These are phyloP conservation scores for Boletus pseudo-olivaceus DNA, from an alignment of 768 basidiomycete genomes.

Conservation along the genomic window DNA sequence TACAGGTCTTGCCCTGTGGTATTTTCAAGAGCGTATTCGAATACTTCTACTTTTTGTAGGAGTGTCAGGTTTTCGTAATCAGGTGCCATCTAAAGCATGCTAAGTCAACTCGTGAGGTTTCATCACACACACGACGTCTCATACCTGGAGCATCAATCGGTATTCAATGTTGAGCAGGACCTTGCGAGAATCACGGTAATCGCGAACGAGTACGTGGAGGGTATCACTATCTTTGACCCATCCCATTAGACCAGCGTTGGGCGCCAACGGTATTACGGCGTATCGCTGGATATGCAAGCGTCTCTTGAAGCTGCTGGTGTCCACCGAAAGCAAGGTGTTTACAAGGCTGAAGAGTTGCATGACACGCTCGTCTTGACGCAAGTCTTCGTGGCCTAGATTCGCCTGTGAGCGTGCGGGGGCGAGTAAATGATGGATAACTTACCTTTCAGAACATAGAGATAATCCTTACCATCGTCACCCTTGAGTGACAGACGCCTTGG, in stretches of 20 bases:
- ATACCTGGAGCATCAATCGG: conserved; percentile 94
- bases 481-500: conserved; percentile 84
- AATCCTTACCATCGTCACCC: conserved; percentile 91
- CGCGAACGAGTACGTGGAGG: conserved; percentile 91
- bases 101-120: background rate
- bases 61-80: conserved; percentile 94
- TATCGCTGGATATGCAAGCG: conserved; percentile 92
- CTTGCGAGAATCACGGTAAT: conserved; percentile 94
- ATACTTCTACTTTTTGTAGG: conserved; percentile 98
- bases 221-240: conserved; percentile 98
- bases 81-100: conserved; percentile 81
- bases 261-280: conserved; percentile 91
- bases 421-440: background rate
- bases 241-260: conserved; percentile 90
- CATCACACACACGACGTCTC: conserved; percentile 64
- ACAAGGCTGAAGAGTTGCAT: conserved; percentile 99
- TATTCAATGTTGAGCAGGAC: conserved; percentile 97
- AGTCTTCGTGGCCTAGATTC: conserved; percentile 86
- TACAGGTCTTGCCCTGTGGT: conserved; percentile 98
- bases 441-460: conserved; percentile 92
- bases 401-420: background rate
- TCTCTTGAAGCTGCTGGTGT: conserved; percentile 93
- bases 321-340: conserved; percentile 89
- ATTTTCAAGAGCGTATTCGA: conserved; percentile 97
- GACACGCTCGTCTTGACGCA: conserved; percentile 97